These are phyloP conservation scores for Pythium plurisporium DNA, from an alignment of 352 stramenopile genomes.

Conservation along the genomic window DNA sequence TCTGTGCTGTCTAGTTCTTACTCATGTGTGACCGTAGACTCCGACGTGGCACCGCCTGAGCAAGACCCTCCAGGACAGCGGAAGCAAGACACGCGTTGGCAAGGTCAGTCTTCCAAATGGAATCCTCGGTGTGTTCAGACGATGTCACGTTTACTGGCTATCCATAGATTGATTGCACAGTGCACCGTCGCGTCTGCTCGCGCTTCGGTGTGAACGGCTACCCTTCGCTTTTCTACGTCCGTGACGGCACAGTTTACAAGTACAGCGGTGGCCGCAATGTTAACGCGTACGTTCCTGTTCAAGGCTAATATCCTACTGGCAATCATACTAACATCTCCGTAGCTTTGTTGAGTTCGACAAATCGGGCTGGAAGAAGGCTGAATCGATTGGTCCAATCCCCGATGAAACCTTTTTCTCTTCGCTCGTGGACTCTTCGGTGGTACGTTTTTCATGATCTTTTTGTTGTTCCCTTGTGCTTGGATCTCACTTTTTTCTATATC, in stretches of 20 bases:
- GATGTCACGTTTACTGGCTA: too few species aligned
- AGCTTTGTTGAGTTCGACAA: conserved; percentile 31
- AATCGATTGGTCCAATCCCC: conserved; percentile 30
- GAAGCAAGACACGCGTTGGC: conserved; percentile 48
- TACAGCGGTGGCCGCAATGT: conserved; percentile 70
- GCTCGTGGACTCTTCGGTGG: conserved; percentile 20
- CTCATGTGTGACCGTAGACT: conserved; percentile 12
- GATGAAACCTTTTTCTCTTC: conserved; percentile 28
- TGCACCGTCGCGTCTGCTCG: conserved; percentile 77
- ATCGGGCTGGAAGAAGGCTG: conserved; percentile 24
- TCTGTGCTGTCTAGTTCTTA: too few species aligned
- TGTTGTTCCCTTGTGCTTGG: not conserved
- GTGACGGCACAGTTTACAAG: conserved; percentile 68
- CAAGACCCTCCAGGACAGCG: conserved; percentile 54
- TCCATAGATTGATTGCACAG: conserved; percentile 65
- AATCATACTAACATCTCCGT: not conserved
- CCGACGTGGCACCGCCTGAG: conserved; percentile 76
- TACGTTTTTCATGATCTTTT: not conserved
- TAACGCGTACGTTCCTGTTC: conserved; percentile 36
- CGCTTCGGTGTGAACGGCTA: conserved; percentile 80
- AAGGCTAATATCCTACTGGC: not conserved
- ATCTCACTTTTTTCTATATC: not conserved
- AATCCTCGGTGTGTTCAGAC: not conserved
- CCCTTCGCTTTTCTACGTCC: conserved; percentile 73
- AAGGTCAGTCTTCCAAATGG: conserved; percentile 31